Evolutionary conservation across 2,329 filamentous ascomycete genomes (phyloP).

Genomic region (Corinectria fuckeliana): DNA sequence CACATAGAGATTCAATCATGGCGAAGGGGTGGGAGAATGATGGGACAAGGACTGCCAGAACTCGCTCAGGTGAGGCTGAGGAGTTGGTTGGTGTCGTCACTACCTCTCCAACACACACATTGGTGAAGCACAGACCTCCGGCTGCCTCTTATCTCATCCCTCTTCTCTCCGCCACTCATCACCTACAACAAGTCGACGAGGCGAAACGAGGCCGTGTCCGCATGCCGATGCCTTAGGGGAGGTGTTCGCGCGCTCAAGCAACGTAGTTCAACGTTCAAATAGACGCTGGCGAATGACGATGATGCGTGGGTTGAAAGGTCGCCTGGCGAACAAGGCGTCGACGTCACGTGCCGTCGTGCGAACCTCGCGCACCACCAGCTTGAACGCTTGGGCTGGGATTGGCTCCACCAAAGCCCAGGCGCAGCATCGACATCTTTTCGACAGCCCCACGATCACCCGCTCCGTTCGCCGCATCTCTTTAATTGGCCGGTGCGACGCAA

Average conservation of each 20-base stretch:
- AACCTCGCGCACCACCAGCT: not conserved
- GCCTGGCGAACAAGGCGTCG: not conserved
- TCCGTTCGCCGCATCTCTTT: not conserved
- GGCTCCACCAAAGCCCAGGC: not conserved
- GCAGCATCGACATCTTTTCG: not conserved
- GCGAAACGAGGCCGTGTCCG: not conserved
- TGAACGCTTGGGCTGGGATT: too few species aligned
- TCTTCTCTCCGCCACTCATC: not conserved
- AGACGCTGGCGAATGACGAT: too few species aligned
- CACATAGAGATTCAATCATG: not conserved
- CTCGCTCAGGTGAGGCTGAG: conserved; percentile 1
- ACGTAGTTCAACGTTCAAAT: not conserved
- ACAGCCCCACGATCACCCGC: conserved; percentile 3
- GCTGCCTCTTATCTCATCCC: not conserved
- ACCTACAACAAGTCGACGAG: not conserved
- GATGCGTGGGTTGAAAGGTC: not conserved
- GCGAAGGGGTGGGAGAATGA: not conserved
- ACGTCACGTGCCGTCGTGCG: not conserved
- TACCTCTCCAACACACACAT: not conserved
- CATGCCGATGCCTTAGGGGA: not conserved
- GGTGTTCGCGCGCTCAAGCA: not conserved
- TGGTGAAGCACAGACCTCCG: not conserved
- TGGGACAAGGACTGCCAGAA: not conserved
- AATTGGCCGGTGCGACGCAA: not conserved
- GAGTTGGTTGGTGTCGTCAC: not conserved